These are phyloP conservation scores for Pestalotiopsis sp. DNA, from an alignment of 2,329 filamentous ascomycete species.

Conservation along the genomic window DNA sequence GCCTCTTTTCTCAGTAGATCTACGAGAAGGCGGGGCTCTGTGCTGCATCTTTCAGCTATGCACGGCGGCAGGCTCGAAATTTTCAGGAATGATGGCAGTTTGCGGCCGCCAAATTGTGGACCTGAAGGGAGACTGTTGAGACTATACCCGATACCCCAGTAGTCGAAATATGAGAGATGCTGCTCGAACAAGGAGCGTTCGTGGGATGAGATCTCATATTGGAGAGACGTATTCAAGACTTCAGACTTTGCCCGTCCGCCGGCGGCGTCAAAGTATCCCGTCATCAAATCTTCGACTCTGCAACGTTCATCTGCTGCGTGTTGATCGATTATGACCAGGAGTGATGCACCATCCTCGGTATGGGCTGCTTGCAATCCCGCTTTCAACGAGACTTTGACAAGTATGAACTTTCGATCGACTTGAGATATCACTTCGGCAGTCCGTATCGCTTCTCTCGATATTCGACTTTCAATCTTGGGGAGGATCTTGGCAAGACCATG, in stretches of 20 bases:
- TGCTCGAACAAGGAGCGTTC: conserved; percentile 64
- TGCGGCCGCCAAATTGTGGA: conserved; percentile 1
- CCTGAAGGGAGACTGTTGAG: conserved; percentile 27
- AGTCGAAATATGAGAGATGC: conserved; percentile 59
- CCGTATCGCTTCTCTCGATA: conserved; percentile 66
- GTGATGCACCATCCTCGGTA: conserved; percentile 13
- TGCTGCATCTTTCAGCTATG: conserved; percentile 75
- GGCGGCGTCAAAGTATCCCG: conserved; percentile 44
- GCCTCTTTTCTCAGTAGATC: conserved; percentile 75
- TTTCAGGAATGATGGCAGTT: conserved; percentile 36
- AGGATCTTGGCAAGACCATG: conserved; percentile 22
- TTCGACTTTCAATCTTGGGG: conserved; percentile 37
- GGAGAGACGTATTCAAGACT: conserved; percentile 54
- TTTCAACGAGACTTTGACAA: conserved; percentile 59
- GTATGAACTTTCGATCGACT: conserved; percentile 87
- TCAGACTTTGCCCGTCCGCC: conserved; percentile 33
- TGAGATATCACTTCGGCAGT: conserved; percentile 74
- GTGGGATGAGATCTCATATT: conserved; percentile 64
- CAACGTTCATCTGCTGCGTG: conserved; percentile 93
- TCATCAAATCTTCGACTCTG: conserved; percentile 74
- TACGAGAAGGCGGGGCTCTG: conserved; percentile 72
- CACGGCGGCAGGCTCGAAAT: conserved; percentile 67
- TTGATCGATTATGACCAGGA: conserved; percentile 83
- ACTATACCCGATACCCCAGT: conserved; percentile 78
- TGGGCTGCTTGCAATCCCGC: not conserved